Evolutionary conservation across 768 basidiomycete genomes (phyloP).

Genomic region (Russula brevipes): DNA sequence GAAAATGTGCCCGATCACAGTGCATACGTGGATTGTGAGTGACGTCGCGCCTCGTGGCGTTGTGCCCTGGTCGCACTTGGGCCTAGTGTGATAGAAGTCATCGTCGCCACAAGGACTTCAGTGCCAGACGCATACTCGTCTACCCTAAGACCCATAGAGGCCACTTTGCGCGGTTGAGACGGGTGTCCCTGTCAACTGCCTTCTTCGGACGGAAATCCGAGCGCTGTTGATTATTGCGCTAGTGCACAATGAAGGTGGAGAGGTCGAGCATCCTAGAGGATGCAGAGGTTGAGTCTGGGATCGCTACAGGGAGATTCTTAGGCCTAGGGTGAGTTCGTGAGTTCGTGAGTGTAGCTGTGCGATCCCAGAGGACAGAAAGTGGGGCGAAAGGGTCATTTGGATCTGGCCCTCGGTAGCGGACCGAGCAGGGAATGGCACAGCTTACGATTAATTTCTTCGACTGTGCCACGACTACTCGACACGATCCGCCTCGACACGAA

Average conservation of each 20-base stretch:
- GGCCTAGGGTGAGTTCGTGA: no score
- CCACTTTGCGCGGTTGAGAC: slow-evolving; percentile 17
- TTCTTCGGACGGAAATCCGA: slow-evolving; percentile 7
- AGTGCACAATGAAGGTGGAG: slow-evolving; percentile 11
- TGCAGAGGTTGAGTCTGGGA: slow-evolving; percentile 1
- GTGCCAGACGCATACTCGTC: background rate
- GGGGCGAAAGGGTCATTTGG: slow-evolving; percentile 47
- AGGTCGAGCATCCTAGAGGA: slow-evolving; percentile 18
- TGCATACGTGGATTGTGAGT: slow-evolving; percentile 31
- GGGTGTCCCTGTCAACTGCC: slow-evolving; percentile 7
- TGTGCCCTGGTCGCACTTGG: slow-evolving; percentile 9
- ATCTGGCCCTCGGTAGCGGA: slow-evolving; percentile 33
- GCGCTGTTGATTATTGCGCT: slow-evolving; percentile 2
- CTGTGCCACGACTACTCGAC: slow-evolving; percentile 30
- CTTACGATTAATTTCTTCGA: slow-evolving; percentile 37
- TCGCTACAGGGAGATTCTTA: slow-evolving; percentile 5
- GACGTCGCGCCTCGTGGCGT: slow-evolving; percentile 30
- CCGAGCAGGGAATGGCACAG: slow-evolving; percentile 44
- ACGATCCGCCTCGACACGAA: background rate
- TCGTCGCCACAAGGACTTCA: background rate
- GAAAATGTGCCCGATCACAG: slow-evolving; percentile 24
- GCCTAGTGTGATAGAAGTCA: slow-evolving; percentile 2
- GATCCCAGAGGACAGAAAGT: slow-evolving; percentile 57
- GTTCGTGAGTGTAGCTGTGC: slow-evolving; percentile 28
- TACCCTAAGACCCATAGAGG: slow-evolving; percentile 15